Percentiles rank a stretch among this genome's conserved stretches.
These are phyloP conservation scores for Neolentinus lepideus DNA, from an alignment of 1,284 basidiomycete species.

Conservation along the genomic window DNA sequence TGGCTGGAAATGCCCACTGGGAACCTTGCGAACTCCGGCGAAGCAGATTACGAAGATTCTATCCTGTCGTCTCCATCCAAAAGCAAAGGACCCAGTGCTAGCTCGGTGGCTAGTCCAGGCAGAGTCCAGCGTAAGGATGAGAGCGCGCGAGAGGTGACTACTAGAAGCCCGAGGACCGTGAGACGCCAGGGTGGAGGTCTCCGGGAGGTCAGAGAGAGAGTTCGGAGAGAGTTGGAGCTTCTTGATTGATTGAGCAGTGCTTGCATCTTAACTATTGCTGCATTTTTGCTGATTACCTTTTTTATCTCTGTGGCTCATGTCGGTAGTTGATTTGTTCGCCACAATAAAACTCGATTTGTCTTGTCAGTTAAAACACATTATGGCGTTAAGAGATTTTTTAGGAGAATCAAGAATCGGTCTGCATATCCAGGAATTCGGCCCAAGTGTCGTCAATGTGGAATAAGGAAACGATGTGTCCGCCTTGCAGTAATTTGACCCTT, in stretches of 20 bases:
- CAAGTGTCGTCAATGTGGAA: conserved; percentile 38
- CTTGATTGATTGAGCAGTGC: conserved; percentile 37
- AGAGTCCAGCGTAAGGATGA: conserved; percentile 32
- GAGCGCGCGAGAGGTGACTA: conserved; percentile 51
- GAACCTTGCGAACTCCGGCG: conserved; percentile 14
- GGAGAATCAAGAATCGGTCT: not conserved
- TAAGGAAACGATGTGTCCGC: conserved; percentile 38
- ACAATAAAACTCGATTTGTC: not conserved
- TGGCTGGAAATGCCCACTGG: conserved; percentile 78
- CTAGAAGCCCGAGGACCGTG: conserved; percentile 62
- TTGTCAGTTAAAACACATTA: not conserved
- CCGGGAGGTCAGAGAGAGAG: conserved; percentile 70
- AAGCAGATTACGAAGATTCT: not conserved
- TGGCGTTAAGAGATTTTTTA: not conserved
- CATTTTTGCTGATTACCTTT: not conserved
- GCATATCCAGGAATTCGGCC: conserved; percentile 29
- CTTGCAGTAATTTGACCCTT: conserved; percentile 30
- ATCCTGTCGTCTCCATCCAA: conserved; percentile 23
- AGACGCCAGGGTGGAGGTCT: conserved; percentile 63
- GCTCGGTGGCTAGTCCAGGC: conserved; percentile 17
- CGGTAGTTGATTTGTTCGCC: not conserved
- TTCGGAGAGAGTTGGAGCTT: conserved; percentile 66
- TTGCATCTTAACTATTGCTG: not conserved
- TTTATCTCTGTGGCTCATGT: not conserved
- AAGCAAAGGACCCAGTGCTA: conserved; percentile 10